Percentiles rank a stretch among this genome's conserved stretches.
Evolutionary conservation across 108 stramenopile genomes (phyloP).

Genomic region (Pseudonitzschia multistriata): DNA sequence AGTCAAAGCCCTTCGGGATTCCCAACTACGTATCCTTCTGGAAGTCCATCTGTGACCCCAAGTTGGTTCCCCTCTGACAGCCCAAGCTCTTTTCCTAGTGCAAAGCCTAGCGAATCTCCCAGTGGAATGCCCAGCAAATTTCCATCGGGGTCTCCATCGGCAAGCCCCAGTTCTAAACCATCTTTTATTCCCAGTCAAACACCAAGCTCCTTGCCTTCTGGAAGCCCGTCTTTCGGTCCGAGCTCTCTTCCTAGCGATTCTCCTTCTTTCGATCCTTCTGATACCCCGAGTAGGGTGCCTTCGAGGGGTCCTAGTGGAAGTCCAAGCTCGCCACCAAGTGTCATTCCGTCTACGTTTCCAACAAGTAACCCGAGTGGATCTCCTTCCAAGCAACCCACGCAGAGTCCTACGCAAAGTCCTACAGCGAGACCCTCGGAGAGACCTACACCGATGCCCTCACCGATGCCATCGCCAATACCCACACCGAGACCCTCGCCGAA

Average conservation of each 20-base stretch:
- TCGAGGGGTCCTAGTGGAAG: neutral
- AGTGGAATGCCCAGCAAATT: neutral
- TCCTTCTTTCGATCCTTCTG: neutral
- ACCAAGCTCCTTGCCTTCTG: no score
- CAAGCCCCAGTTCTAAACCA: neutral
- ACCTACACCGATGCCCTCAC: no score
- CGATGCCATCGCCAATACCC: no score
- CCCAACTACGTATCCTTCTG: neutral
- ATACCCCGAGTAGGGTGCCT: neutral
- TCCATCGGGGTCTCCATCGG: neutral
- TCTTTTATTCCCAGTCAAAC: neutral
- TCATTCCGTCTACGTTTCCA: neutral
- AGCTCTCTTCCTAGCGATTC: no score
- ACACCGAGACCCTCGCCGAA: no score
- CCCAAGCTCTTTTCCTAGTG: neutral
- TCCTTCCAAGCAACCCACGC: neutral
- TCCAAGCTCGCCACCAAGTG: neutral
- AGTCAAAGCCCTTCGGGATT: neutral
- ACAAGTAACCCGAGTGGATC: neutral
- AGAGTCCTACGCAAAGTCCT: no score
- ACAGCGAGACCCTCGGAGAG: no score
- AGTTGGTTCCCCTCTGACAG: neutral
- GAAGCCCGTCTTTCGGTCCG: no score
- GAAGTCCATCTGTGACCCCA: neutral
- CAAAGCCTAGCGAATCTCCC: neutral